Evolutionary conservation across 331 rosid species (phyloP), one percentile per base, ranked within the genome.

Genomic region (Erythrophleum ivorense): DNA sequence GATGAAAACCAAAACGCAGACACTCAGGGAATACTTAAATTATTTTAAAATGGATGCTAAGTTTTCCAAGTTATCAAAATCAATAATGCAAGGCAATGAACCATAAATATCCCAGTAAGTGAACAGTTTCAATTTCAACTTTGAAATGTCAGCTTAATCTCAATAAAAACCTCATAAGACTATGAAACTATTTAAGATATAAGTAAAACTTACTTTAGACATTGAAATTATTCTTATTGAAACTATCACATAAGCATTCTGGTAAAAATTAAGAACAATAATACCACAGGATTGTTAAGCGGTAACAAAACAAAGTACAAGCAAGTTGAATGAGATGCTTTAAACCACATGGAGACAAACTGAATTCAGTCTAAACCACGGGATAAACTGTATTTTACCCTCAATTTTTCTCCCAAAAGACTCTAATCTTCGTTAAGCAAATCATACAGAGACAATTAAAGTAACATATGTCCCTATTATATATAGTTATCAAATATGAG

Each of bases 1-100:
- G 50, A 67, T 33, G 55, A 54, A 71, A 76, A 50, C 59, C 9
- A 8, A 62, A 31, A 80, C 19, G 76, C 48, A 64, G 34, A 40
- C 14, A 76, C 62, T 21, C 21, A 45, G 55, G 55, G 62, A 69
- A 38, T 13, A 57, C 41, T 55, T 52, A 52, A 74, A 64, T n/a
- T 24, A 64, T 41, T 69, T 14, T 41, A 31, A 34, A 34, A 11
- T 46, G 60, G 46, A 74, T 6, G 38, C 41, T 31, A 40, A 63
- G 24, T 36, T 50, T 54, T 54, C 9, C 60, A 54, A 5, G 29
- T 54, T 67, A 67, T n/a, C 34, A 38, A 15, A 65, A 65, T 65
- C 7, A 65, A 64, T 15, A 15, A 64, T 34, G 12, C 70, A 64
- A 64, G 46, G n/a, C 46, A 64, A 0, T 29, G 48, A 31, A 3